Evolutionary conservation across 2,329 filamentous ascomycete species (phyloP).

Genomic region (Penicillium brevicompactum): DNA sequence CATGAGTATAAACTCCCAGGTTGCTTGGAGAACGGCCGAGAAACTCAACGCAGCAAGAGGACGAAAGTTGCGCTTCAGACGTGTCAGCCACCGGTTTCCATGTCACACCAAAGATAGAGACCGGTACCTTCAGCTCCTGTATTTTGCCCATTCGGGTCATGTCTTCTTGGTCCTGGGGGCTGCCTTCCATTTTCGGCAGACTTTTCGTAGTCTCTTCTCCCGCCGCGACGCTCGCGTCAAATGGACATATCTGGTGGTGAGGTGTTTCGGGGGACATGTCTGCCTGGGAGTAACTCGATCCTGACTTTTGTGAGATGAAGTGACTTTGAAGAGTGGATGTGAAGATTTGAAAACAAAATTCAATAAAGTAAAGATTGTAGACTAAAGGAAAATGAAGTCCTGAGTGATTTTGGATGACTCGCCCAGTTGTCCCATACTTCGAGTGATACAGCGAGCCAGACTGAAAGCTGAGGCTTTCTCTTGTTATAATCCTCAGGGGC

Average conservation of each 20-base stretch:
- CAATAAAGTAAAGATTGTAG: not conserved
- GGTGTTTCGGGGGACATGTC: not conserved
- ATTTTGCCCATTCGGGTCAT: constrained; percentile 35
- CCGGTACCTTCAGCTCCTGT: constrained; percentile 31
- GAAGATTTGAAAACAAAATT: not conserved
- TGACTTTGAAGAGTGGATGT: not conserved
- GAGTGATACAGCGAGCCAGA: not conserved
- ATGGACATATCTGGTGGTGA: not conserved
- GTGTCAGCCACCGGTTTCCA: not conserved
- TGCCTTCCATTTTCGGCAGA: constrained; percentile 10
- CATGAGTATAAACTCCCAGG: constrained; percentile 39
- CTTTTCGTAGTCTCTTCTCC: constrained; percentile 4
- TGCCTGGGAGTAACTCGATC: not conserved
- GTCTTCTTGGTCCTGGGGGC: constrained; percentile 26
- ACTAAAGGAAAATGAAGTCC: not conserved
- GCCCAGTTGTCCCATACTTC: not conserved
- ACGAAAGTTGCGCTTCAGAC: constrained; percentile 30
- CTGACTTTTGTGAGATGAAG: not conserved
- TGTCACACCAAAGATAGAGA: not conserved
- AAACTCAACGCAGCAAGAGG: constrained; percentile 36
- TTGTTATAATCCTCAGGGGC: not conserved
- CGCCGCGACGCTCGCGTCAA: not conserved
- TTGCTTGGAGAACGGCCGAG: constrained; percentile 33
- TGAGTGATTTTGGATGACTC: not conserved
- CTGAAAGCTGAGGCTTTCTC: not conserved